Base-by-base conservation (phyloP, 108 stramenopile genomes). In the Cyclotella atomus region DNA sequence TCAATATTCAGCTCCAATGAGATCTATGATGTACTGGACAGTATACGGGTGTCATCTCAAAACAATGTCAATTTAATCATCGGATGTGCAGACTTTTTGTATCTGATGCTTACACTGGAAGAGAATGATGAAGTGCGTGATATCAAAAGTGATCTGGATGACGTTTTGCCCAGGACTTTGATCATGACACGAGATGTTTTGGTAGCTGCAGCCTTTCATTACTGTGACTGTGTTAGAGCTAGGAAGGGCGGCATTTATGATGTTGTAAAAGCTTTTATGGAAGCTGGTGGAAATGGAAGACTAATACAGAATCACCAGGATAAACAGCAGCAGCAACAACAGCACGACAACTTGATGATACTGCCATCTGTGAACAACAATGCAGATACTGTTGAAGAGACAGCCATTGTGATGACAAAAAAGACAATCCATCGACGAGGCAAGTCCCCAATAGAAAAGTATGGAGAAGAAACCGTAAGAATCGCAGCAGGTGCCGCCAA, bases 121-220 rank as follows among this genome's bases (percentile, higher is more conserved):
- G 83, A 81, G 30, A 50, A 81, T 24, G 67, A 75, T n/a, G 61
- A n/a, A n/a, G n/a, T n/a, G n/a, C n/a, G n/a, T n/a, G n/a, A n/a
- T n/a, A n/a, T n/a, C n/a, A n/a, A 35, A 55, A 73, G 12, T 5
- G 25, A 35, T 23, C 24, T 44, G 41, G 55, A 65, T 65, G 52
- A 47, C 14, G 44, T 46, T 62, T 21, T 29, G 1, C 8, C 61
- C 38, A 41, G 21, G 23, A 14, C 57, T 16, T 20, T 43, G 41
- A 79, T 89, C 28, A 67, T 82, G 38, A 85, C 90, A 5, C 72
- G 84, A 34, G 86, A 88, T 45, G 74, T 88, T 0, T 60, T 92
- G 12, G 72, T 90, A 15, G 91, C 91, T 30, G 83, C 86, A 47
- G 83, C 88, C 24, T 64, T 89, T 54, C 91, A 92, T 62, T 92